phyloP scores from a whole-genome alignment of 176 grass and related monocot species.

The Thinopyrum elongatum region DNA sequence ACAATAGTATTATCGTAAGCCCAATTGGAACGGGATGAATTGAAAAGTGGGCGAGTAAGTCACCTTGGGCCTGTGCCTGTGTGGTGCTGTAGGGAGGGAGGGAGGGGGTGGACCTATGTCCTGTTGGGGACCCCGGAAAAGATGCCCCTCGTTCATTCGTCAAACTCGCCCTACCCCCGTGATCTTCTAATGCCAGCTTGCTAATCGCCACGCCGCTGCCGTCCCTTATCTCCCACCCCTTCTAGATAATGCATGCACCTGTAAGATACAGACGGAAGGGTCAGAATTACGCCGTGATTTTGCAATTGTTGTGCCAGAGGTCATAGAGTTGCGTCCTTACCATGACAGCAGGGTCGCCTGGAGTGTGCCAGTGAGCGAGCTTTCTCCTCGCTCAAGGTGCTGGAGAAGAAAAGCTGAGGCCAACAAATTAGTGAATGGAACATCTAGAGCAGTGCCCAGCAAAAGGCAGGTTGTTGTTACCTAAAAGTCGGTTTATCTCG shows the following conservation, averaged over 20 bases:
- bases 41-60: background rate
- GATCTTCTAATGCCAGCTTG: slow-evolving; percentile 59
- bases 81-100: slow-evolving; percentile 12
- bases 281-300: background rate
- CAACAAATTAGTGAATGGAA: background rate
- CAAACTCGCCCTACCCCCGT: slow-evolving; percentile 44
- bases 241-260: background rate
- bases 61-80: background rate
- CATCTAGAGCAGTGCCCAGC: background rate
- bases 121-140: slow-evolving; percentile 43
- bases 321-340: background rate
- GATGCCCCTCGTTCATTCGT: slow-evolving; percentile 44
- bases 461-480: slow-evolving; percentile 32
- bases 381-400: background rate
- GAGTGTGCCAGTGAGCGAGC: background rate
- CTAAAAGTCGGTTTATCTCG: slow-evolving; percentile 22
- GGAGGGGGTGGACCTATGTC: slow-evolving; percentile 34
- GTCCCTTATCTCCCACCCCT: background rate
- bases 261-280: background rate
- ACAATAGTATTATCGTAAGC: background rate
- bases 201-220: slow-evolving; percentile 41
- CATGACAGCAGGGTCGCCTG: background rate
- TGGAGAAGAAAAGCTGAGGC: background rate
- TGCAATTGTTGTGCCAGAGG: background rate
- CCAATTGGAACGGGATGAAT: slow-evolving; percentile 6